A percentile compares a stretch with the other conserved stretches of the same genome.
These are phyloP conservation scores for Erodium maritimum DNA, from an alignment of 345 rosid genomes.

Conservation along the genomic window DNA sequence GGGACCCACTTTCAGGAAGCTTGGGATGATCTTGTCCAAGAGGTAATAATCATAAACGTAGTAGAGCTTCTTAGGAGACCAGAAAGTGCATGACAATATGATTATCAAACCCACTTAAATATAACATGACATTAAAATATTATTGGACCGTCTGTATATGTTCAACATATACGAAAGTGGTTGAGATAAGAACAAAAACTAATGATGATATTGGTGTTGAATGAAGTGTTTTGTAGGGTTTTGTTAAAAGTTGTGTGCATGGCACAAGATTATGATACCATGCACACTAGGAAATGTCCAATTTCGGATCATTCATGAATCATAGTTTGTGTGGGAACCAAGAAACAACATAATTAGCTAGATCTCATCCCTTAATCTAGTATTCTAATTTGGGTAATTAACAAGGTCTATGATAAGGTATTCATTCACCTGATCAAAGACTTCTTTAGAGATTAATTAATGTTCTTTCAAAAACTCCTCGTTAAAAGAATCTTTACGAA, in stretches of 20 bases:
- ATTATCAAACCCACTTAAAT: too few species aligned
- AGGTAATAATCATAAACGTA: constrained; percentile 29
- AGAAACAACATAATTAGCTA: too few species aligned
- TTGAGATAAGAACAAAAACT: background rate
- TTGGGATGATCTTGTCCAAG: constrained; percentile 93
- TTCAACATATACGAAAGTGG: too few species aligned
- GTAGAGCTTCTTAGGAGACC: constrained; percentile 15
- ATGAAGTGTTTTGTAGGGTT: background rate
- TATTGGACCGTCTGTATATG: too few species aligned
- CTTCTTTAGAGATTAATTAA: too few species aligned
- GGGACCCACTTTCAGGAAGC: constrained; percentile 99
- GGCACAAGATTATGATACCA: background rate
- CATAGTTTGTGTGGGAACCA: background rate
- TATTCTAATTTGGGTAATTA: background rate
- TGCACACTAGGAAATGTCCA: background rate
- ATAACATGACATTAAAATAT: too few species aligned
- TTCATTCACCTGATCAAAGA: too few species aligned
- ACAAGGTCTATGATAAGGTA: background rate
- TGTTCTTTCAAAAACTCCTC: too few species aligned
- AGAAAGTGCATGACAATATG: constrained; percentile 15
- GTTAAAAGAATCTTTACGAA: too few species aligned
- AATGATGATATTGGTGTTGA: background rate
- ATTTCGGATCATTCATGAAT: background rate
- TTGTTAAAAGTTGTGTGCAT: background rate
- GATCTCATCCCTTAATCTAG: background rate